phyloP scores from a whole-genome alignment of 176 grass and related monocot species.

The Lolium rigidum region DNA sequence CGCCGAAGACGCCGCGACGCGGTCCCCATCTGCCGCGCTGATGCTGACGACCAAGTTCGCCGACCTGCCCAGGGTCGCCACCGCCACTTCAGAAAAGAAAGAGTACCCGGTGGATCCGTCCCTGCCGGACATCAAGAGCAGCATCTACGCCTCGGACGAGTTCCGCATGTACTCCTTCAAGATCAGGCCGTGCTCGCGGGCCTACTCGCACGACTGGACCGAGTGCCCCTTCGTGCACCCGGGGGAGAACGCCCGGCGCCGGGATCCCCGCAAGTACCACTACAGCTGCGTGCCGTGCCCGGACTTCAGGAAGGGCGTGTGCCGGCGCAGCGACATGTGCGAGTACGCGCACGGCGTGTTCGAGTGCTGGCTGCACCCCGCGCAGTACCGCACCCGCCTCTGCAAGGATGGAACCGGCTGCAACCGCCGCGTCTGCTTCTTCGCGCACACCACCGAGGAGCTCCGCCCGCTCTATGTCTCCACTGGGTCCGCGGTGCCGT shows the following conservation, averaged over 20 bases:
- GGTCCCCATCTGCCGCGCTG: conserved; percentile 51
- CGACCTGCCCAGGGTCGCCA: conserved; percentile 51
- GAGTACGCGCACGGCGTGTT: conserved; percentile 92
- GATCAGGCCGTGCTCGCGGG: conserved; percentile 80
- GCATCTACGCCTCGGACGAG: conserved; percentile 76
- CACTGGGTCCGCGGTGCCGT: conserved; percentile 70
- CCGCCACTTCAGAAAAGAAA: conserved; percentile 63
- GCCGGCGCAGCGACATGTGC: conserved; percentile 74
- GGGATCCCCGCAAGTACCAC: conserved; percentile 81
- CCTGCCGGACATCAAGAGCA: conserved; percentile 86
- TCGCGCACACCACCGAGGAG: conserved; percentile 82
- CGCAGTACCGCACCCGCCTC: conserved; percentile 75
- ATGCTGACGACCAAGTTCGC: conserved; percentile 55
- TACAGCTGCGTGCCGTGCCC: conserved; percentile 91
- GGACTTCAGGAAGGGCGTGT: conserved; percentile 80
- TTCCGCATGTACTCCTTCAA: conserved; percentile 95
- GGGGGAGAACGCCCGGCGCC: conserved; percentile 80
- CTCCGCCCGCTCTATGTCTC: conserved; percentile 77
- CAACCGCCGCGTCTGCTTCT: conserved; percentile 80
- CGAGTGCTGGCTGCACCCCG: conserved; percentile 90
- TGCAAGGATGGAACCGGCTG: conserved; percentile 89
- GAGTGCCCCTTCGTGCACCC: conserved; percentile 94
- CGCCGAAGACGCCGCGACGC: conserved; percentile 28
- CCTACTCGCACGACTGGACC: conserved; percentile 92
- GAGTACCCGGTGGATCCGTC: conserved; percentile 83